Conservation (phyloP, 345 rosid genomes). For the Microcos paniculata region DNA sequence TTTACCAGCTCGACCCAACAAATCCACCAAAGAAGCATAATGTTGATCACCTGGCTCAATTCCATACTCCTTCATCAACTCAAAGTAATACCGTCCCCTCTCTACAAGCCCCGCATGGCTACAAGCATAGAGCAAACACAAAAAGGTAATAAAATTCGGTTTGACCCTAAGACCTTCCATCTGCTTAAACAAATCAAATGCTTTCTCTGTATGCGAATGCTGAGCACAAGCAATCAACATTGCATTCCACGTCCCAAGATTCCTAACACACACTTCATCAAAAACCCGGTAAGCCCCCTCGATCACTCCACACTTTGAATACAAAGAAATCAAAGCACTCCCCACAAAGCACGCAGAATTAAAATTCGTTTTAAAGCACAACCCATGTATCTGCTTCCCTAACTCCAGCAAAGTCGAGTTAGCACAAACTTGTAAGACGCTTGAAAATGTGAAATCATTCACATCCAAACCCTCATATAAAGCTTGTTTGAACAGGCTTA, state of each 20-base stretch:
- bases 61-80: slow-evolving; percentile 61
- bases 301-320: slow-evolving; percentile 73
- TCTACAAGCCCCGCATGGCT: slow-evolving; percentile 81
- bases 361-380: slow-evolving; percentile 72
- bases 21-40: slow-evolving; percentile 80
- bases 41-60: slow-evolving; percentile 77
- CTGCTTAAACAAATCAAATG: slow-evolving; percentile 52
- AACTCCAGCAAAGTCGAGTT: slow-evolving; percentile 68
- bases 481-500: slow-evolving; percentile 66
- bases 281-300: slow-evolving; percentile 65
- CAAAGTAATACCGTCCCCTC: slow-evolving; percentile 63
- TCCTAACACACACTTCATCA: slow-evolving; percentile 48
- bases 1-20: slow-evolving; percentile 82
- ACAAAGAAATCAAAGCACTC: slow-evolving; percentile 73
- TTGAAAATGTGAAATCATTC: slow-evolving; percentile 81
- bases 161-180: slow-evolving; percentile 55
- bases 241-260: slow-evolving; percentile 88
- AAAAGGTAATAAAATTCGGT: slow-evolving; percentile 82
- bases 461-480: slow-evolving; percentile 52
- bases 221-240: slow-evolving; percentile 87
- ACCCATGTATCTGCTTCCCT: slow-evolving; percentile 82
- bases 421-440: slow-evolving; percentile 75
- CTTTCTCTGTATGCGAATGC: slow-evolving; percentile 51
- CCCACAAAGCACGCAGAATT: slow-evolving; percentile 73
- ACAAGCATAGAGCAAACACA: slow-evolving; percentile 78